Base-by-base conservation (phyloP, 768 basidiomycete genomes). In the Trametes punicea region DNA sequence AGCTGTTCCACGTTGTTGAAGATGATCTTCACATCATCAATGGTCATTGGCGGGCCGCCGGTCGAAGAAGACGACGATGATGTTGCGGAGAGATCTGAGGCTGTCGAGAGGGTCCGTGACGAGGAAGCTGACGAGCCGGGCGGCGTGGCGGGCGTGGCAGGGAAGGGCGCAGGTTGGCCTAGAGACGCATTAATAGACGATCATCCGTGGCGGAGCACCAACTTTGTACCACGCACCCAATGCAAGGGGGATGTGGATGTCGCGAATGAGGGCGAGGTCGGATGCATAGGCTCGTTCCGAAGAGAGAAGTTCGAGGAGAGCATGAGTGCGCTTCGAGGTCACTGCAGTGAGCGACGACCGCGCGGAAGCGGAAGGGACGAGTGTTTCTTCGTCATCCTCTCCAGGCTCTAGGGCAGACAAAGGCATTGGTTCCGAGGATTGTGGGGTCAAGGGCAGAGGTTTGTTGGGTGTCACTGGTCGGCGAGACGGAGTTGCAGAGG, bases 281-380 rank as follows among this genome's bases (percentile, higher is more conserved):
- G 83, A 84, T 11, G 90, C 85, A 69, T 92, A 92, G 1, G 88
- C 86, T 25, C 87, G 77, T 65, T 93, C 90, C 20, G 88, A 88
- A 10, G 85, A 82, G 41, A 93, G 77, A 25, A 93, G 71, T 61
- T 93, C 91, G 47, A 82, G 80, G 20, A 93, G 73, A 8, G 90
- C 90, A 67, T 93, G 87, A 21, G 82, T 78, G 33, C 91, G 81
- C 71, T 92, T 92, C 25, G 85, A 79, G 65, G 83, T 69, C 23
- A 40, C 57, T 1, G 27, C 48, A 20, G 57, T 55, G 23, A 50
- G 38, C 23, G 60, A 63, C 25, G 59, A 55, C 16, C 61, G 62
- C 9, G 52, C 33, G 23, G 48, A 57, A 25, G 41, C 38, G 15
- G 67, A 49, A 5, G 56, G 59, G 16, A 62, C 55, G 15, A 51